Base-by-base conservation (phyloP, 257 asterid species). In the Fraxinus americana region DNA sequence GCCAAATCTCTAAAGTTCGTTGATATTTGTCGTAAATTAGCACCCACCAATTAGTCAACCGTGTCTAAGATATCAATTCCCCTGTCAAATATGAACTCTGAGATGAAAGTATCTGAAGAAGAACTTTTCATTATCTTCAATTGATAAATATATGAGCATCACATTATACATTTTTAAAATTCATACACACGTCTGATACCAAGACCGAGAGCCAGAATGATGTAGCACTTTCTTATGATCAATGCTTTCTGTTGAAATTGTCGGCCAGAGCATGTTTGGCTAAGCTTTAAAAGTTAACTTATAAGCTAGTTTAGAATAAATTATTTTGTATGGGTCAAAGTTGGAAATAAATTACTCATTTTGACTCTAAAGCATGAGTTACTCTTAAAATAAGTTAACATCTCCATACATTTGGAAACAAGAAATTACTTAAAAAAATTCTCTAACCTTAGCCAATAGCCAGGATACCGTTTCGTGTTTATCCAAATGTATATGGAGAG, bases 31-130 rank as follows among this genome's bases (percentile, higher is more conserved):
- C 12, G 25, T 19, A 57, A n/a, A n/a, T 57, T n/a, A 57, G 27
- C 12, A 59, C 23, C 27, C 30, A 7, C 29, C 67, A 59, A 6
- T 59, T 59, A 21, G 30, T 59, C 67, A 59, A 59, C 30, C 12
- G 5, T n/a, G 67, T 59, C 29, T 59, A 23, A 19, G 67, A 59
- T 59, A 8, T 59, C 67, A 59, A 59, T 21, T 59, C 67, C 27
- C 67, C 67, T 59, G 67, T 7, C 66, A 59, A 59, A 48, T 14
- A 48, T 59, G 30, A 59, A 59, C 30, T 59, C 67, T 59, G 66
- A n/a, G 25, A 57, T 57, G 9, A 23, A 9, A 23, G 4, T 9
- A 25, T 19, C 21, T 57, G 66, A n/a, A 48, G 57, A 48, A 13
- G n/a, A 19, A 1, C 11, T 57, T 21, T 57, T 57, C 29, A 1